Base-by-base conservation (phyloP, 1,284 basidiomycete species). In the Melampsora americana region DNA sequence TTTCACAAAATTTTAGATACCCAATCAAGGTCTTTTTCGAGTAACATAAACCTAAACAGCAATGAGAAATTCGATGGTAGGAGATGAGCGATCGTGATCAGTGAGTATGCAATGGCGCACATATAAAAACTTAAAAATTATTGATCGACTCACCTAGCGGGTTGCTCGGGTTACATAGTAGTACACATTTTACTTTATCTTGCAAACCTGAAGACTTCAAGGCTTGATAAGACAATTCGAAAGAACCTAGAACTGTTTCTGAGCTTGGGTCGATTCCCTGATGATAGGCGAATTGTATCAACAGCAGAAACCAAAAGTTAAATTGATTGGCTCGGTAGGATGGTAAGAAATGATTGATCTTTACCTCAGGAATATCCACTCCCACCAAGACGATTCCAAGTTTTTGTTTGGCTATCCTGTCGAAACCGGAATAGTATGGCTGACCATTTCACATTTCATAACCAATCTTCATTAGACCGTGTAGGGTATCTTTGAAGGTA, bases 101-200 rank as follows among this genome's bases (percentile, higher is more conserved):
- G 42, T n/a, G n/a, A n/a, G 18, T 11, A 26, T 48, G 32, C 6
- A 48, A 46, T 12, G 7, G 5, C 20, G 46, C 18, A 48, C 16
- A 26, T 23, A 16, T 44, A 42, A 9, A 12, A 42, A 18, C 4
- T n/a, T 26, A n/a, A 16, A 39, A 32, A 39, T 64, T 23, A 1
- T 60, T 32, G 30, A 16, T 69, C 12, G 1, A 26, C 60, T 72
- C 26, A 66, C 70, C 70, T 35, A 72, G 26, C 16, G 70, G 70
- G 46, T 72, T 72, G 28, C 64, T 59, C 30, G 70, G 70, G n/a
- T 72, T 72, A 26, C 44, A 72, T 23, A 72, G 61, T 64, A 72
- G 26, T 7, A 72, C 62, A 39, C 59, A 23, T 72, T 65, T 72
- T 12, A 72, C 48, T 28, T 18, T 30, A 28, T 59, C 23, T 18